A percentile compares a stretch with the other conserved stretches of the same genome.
Evolutionary conservation across 805 yeast species (phyloP).

Genomic region (Tetrapisispora arboricola): DNA sequence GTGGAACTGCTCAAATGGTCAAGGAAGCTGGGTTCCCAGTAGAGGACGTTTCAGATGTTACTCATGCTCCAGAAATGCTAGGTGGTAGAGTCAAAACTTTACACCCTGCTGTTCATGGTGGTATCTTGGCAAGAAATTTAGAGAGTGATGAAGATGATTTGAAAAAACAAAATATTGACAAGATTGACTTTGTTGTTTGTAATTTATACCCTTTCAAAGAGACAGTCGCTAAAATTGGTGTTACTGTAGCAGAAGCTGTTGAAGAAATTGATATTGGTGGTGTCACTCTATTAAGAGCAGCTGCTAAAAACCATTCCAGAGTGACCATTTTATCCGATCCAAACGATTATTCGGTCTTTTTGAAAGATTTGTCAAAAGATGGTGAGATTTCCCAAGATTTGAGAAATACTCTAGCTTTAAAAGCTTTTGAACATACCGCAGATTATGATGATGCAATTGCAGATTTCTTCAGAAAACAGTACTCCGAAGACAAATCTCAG

Average conservation of each 20-base stretch:
- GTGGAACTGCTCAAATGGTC: constrained; percentile 91
- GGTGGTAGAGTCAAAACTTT: constrained; percentile 97
- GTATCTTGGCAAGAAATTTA: constrained; percentile 88
- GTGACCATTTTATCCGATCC: constrained; percentile 96
- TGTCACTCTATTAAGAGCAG: constrained; percentile 93
- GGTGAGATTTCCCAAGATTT: constrained; percentile 67
- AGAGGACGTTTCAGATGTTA: constrained; percentile 87
- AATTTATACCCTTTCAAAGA: constrained; percentile 97
- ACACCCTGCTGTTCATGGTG: constrained; percentile 98
- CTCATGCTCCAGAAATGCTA: constrained; percentile 98
- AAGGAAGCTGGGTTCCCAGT: constrained; percentile 98
- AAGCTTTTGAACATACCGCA: constrained; percentile 98
- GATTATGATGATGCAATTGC: constrained; percentile 93
- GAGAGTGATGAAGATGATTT: constrained; percentile 86
- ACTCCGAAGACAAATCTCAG: constrained; percentile 82
- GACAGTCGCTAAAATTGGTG: constrained; percentile 90
- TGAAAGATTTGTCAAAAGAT: constrained; percentile 57
- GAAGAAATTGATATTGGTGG: constrained; percentile 99
- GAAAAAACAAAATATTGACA: constrained; percentile 80
- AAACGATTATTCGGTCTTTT: constrained; percentile 76
- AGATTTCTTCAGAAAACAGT: constrained; percentile 95
- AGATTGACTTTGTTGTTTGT: constrained; percentile 95
- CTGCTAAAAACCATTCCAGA: constrained; percentile 96
- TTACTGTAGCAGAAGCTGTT: constrained; percentile 93
- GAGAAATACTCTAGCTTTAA: constrained; percentile 78